Base-by-base conservation (phyloP, 257 asterid species). In the Sherardia arvensis region DNA sequence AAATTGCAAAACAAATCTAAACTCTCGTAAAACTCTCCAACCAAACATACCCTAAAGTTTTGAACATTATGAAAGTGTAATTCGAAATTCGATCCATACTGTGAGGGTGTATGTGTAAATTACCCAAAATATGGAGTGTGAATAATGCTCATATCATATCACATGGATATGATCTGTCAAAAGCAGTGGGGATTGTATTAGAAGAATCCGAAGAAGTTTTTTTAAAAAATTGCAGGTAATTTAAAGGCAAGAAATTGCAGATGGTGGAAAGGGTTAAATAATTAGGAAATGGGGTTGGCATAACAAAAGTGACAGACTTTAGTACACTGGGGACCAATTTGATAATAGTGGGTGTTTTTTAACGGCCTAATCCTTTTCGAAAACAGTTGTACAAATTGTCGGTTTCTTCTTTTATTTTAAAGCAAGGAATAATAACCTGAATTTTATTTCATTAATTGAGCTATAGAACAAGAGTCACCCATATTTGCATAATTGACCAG, bases 81-180 rank as follows among this genome's bases (percentile, higher is more conserved):
- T 15, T 40, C 17, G 51, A 15, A 15, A 17, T 43, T 15, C 7
- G 7, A 43, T 43, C 20, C 8, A 43, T 14, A 43, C 2, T 17
- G 17, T 43, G 51, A 15, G 51, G 51, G 6, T 43, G 5, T 1
- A 4, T 43, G 14, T 43, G 7, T 15, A 43, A n/a, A 43, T 43
- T 43, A 43, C 51, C 14, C 51, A 53, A 55, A 33, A 38, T 59
- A 22, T 53, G 55, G 22, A 25, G 66, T 51, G 53, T 49, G 67
- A 74, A 79, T 75, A 71, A 74, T 74, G 66, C 64, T 65, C 90
- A 7, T 10, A 53, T 65, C 90, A 7, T 10, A 53, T 53, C 58
- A 84, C 90, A 81, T 84, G 85, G 79, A 72, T 75, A 71, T 89
- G 87, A 81, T 78, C 94, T 89, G 95, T 89, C 88, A 73, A 32